phyloP scores from a whole-genome alignment of 2,329 filamentous ascomycete species.

The Rhynchosporium secalis region DNA sequence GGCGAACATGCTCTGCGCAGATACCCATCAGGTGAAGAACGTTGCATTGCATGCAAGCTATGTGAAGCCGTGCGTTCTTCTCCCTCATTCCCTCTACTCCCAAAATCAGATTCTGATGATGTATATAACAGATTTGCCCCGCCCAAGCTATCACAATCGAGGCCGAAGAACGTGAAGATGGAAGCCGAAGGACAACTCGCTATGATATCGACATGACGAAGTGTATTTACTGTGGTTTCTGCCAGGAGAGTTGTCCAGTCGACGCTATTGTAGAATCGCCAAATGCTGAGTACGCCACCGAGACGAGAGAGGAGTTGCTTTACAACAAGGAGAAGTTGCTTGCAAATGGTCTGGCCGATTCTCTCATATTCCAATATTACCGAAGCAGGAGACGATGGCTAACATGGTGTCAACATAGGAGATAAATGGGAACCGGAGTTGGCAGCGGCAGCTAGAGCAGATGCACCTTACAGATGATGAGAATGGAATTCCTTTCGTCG shows the following conservation, averaged over 20 bases:
- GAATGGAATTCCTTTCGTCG: constrained; percentile 10
- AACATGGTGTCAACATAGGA: constrained; percentile 40
- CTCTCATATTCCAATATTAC: not conserved
- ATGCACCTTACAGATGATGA: constrained; percentile 82
- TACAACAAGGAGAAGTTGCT: constrained; percentile 98
- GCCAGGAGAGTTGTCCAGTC: constrained; percentile 97
- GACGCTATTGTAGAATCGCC: constrained; percentile 85
- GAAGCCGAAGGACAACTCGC: constrained; percentile 89
- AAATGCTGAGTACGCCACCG: constrained; percentile 73
- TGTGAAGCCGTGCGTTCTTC: constrained; percentile 72
- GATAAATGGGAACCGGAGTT: constrained; percentile 99
- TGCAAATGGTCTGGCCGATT: constrained; percentile 56
- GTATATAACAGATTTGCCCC: constrained; percentile 71
- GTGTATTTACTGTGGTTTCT: constrained; percentile 99
- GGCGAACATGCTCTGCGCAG: constrained; percentile 95
- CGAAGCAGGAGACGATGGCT: not conserved
- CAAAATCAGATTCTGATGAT: constrained; percentile 23
- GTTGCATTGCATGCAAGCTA: constrained; percentile 99
- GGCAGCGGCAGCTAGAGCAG: constrained; percentile 86
- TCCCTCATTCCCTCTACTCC: not conserved
- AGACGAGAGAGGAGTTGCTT: constrained; percentile 86
- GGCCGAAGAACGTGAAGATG: constrained; percentile 95
- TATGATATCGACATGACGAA: constrained; percentile 99
- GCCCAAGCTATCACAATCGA: constrained; percentile 99
- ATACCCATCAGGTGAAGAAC: constrained; percentile 96